Percentiles rank a stretch among this genome's conserved stretches.
phyloP scores from a whole-genome alignment of 2,329 filamentous ascomycete species.

The Trichoderma simmonsii region DNA sequence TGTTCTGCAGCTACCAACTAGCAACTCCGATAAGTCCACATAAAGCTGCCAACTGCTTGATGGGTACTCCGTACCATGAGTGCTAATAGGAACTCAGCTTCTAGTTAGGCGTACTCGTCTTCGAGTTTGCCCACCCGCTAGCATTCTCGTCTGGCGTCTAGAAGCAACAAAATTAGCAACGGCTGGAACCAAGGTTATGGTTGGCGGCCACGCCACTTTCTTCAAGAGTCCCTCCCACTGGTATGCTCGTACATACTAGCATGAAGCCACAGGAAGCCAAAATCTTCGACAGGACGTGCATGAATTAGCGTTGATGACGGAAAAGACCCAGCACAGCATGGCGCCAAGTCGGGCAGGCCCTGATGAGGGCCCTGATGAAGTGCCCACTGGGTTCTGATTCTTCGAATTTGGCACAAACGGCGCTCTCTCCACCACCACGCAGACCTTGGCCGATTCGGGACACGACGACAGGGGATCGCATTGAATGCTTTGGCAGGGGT shows the following conservation, averaged over 20 bases:
- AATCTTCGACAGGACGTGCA: conserved; percentile 1
- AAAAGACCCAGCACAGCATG: not conserved
- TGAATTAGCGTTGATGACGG: conserved; percentile 11
- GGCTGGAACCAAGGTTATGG: not conserved
- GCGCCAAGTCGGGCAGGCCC: conserved; percentile 1
- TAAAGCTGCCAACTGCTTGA: not conserved
- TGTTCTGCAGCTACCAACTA: not conserved
- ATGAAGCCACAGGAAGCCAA: not conserved
- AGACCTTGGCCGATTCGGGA: conserved; percentile 8
- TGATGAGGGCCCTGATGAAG: not conserved
- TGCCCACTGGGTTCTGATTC: not conserved
- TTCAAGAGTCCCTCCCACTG: not conserved
- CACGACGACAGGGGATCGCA: conserved; percentile 10
- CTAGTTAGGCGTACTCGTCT: not conserved
- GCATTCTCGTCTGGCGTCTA: not conserved
- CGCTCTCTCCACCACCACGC: conserved; percentile 12
- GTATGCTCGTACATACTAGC: not conserved
- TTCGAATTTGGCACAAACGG: conserved; percentile 11
- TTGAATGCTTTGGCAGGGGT: conserved; percentile 4
- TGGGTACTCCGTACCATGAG: not conserved
- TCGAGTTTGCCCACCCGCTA: not conserved
- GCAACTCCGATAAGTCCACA: not conserved
- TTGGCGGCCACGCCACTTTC: not conserved
- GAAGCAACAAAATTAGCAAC: not conserved
- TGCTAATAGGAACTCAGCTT: not conserved